Conservation (phyloP, 1,284 basidiomycete genomes). For the Inonotus obliquus region DNA sequence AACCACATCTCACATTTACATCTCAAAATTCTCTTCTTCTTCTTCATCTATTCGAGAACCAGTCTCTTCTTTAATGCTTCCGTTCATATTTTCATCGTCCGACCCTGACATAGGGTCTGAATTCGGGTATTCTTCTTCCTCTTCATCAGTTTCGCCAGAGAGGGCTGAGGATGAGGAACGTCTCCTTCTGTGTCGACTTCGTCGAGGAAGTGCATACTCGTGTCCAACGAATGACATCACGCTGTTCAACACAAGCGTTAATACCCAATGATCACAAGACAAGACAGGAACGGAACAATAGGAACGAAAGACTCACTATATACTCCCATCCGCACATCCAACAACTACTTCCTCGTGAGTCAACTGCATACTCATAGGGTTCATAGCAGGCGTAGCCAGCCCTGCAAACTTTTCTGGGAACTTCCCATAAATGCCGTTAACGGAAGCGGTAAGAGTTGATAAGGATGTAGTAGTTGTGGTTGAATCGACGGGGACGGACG, state of each 20-base stretch:
- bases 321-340: conserved; percentile 83
- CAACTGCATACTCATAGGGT: conserved; percentile 85
- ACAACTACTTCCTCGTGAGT: conserved; percentile 84
- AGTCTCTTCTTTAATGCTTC: too few species aligned
- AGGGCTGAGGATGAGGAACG: too few species aligned
- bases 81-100: background rate
- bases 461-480: conserved; percentile 29
- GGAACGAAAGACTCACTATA: conserved; percentile 55
- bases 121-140: background rate
- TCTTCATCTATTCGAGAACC: background rate
- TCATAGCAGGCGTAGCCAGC: conserved; percentile 77
- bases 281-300: conserved; percentile 13
- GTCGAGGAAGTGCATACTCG: conserved; percentile 38
- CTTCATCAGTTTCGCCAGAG: background rate
- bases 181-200: background rate
- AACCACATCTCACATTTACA: background rate
- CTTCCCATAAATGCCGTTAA: conserved; percentile 54
- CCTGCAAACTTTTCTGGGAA: conserved; percentile 65
- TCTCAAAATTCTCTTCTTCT: background rate
- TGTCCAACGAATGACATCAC: conserved; percentile 75
- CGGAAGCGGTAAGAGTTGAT: conserved; percentile 8
- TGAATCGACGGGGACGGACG: conserved; percentile 24
- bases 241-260: conserved; percentile 30
- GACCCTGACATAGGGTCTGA: background rate
- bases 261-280: background rate